Conservation (phyloP, 2,329 filamentous ascomycete genomes). For the Aspergillus carbonarius region DNA sequence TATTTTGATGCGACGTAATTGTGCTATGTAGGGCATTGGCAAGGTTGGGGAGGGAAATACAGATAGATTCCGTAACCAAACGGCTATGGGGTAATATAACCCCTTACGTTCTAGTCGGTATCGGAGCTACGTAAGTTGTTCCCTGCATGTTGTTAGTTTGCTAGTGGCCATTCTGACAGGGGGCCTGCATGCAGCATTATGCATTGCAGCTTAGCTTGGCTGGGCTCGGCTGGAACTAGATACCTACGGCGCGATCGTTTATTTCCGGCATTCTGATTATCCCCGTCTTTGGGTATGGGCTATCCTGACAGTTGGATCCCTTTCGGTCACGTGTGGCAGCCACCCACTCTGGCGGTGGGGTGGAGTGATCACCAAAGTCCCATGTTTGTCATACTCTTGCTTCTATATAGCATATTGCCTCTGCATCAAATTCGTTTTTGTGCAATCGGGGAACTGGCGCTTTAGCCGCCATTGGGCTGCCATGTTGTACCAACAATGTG, state of each 20-base stretch:
- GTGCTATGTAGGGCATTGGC: background rate
- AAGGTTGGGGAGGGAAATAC: background rate
- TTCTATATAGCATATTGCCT: background rate
- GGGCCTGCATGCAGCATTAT: background rate
- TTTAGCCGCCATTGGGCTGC: background rate
- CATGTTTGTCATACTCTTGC: background rate
- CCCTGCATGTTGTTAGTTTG: background rate
- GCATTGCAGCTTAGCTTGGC: background rate
- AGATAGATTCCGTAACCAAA: background rate
- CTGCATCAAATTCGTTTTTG: background rate
- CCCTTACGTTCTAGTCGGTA: background rate
- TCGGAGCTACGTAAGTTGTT: background rate
- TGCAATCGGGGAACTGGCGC: background rate
- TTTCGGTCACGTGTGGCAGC: constrained; percentile 16
- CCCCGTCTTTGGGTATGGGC: background rate
- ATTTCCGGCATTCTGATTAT: background rate
- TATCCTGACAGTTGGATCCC: constrained; percentile 11
- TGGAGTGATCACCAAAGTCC: background rate
- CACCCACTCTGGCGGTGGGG: background rate
- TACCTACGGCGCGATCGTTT: background rate
- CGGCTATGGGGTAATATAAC: background rate
- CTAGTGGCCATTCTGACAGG: background rate
- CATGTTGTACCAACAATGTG: constrained; percentile 7
- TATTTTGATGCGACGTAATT: background rate
- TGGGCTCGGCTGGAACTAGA: background rate